Evolutionary conservation across 768 basidiomycete genomes (phyloP).

Genomic region (Termitomyces sp.): DNA sequence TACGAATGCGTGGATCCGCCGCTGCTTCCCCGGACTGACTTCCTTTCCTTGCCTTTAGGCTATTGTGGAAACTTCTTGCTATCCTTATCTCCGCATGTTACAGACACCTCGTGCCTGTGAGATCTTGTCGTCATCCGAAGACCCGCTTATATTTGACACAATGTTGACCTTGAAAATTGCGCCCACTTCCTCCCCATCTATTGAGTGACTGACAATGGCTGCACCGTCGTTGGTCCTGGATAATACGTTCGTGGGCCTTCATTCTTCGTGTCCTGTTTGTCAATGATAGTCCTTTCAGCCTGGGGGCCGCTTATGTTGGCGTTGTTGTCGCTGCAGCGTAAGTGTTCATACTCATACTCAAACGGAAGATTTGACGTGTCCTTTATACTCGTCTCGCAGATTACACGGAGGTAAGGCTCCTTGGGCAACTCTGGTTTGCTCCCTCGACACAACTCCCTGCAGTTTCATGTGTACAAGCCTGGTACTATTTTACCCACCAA

Average conservation of each 20-base stretch:
- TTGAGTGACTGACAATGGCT: slow-evolving; percentile 7
- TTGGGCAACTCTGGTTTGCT: neutral
- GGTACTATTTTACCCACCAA: slow-evolving; percentile 49
- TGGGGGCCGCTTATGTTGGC: slow-evolving; percentile 48
- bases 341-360: slow-evolving; percentile 16
- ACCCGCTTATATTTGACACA: slow-evolving; percentile 7
- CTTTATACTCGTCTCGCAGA: slow-evolving; percentile 20
- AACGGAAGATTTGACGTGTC: neutral
- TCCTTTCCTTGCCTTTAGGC: slow-evolving; percentile 8
- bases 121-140: slow-evolving; percentile 3
- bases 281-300: slow-evolving; percentile 18
- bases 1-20: slow-evolving; percentile 13
- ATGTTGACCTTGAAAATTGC: neutral
- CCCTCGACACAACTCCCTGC: neutral
- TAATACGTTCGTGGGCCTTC: slow-evolving; percentile 15
- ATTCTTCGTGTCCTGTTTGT: neutral
- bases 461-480: slow-evolving; percentile 55
- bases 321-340: slow-evolving; percentile 43
- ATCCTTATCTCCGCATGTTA: slow-evolving; percentile 1
- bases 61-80: slow-evolving; percentile 8
- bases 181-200: neutral
- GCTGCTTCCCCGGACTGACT: slow-evolving; percentile 12
- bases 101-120: slow-evolving; percentile 2
- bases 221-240: slow-evolving; percentile 11
- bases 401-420: slow-evolving; percentile 41